Conservation (phyloP, 1,284 basidiomycete genomes). For the Austroboletus novae-zelandiae region DNA sequence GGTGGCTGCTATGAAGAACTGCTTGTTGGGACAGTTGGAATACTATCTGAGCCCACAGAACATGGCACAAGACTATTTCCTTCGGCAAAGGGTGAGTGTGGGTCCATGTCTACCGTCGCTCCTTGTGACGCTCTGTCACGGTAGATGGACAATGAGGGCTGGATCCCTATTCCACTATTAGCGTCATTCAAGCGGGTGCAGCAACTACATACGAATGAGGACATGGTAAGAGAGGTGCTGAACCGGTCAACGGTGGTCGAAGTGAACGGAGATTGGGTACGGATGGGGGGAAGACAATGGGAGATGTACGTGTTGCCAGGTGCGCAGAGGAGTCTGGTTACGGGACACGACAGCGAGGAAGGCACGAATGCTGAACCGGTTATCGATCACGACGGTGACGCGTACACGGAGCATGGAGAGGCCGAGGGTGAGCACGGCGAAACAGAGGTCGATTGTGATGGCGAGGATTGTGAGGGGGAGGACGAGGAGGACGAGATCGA, state of each 20-base stretch:
- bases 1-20: slow-evolving; percentile 62
- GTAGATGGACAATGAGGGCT: slow-evolving; percentile 88
- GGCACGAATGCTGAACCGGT: background rate
- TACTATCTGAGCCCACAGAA: slow-evolving; percentile 89
- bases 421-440: slow-evolving; percentile 24
- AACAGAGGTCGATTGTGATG: slow-evolving; percentile 25
- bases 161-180: slow-evolving; percentile 79
- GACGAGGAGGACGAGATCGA: slow-evolving; percentile 57
- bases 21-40: slow-evolving; percentile 79
- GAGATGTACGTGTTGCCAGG: slow-evolving; percentile 71
- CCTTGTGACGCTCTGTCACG: background rate
- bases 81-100: slow-evolving; percentile 68
- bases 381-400: background rate
- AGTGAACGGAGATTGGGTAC: slow-evolving; percentile 66
- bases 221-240: slow-evolving; percentile 73
- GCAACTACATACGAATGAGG: slow-evolving; percentile 62
- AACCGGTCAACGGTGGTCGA: slow-evolving; percentile 68
- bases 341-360: background rate
- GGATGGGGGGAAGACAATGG: slow-evolving; percentile 59
- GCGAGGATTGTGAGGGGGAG: slow-evolving; percentile 35
- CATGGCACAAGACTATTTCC: slow-evolving; percentile 78
- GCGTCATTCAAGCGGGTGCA: slow-evolving; percentile 86
- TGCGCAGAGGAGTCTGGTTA: slow-evolving; percentile 48
- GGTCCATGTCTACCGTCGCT: background rate
- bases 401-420: slow-evolving; percentile 7